phyloP scores from a whole-genome alignment of 345 rosid genomes.

The Heritiera fomes region DNA sequence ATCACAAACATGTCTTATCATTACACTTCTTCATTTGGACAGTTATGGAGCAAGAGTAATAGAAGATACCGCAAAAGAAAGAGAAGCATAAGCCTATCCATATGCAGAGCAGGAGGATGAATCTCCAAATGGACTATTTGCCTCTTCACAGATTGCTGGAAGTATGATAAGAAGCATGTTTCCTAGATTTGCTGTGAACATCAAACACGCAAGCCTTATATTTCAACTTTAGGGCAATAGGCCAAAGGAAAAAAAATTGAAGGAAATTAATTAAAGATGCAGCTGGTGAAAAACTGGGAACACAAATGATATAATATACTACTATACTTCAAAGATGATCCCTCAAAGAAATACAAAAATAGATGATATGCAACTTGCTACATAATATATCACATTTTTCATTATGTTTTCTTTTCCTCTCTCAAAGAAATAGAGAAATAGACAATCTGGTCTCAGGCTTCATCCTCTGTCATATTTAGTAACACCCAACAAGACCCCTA shows the following conservation, averaged over 20 bases:
- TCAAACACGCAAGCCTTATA: not conserved
- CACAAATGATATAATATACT: not conserved
- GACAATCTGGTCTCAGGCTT: not conserved
- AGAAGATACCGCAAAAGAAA: constrained; percentile 65
- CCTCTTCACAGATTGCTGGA: constrained; percentile 71
- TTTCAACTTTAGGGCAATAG: not conserved
- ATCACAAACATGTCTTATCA: too few species aligned
- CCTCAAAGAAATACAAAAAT: too few species aligned
- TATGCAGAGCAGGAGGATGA: constrained; percentile 46
- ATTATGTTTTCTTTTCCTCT: not conserved
- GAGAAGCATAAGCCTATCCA: constrained; percentile 59
- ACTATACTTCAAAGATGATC: not conserved
- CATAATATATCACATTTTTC: not conserved
- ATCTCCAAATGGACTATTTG: constrained; percentile 65
- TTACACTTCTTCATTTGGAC: constrained; percentile 2
- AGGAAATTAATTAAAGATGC: not conserved
- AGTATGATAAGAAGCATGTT: constrained; percentile 64
- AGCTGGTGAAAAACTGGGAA: not conserved
- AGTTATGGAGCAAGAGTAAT: not conserved
- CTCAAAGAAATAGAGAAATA: not conserved
- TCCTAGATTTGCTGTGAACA: constrained; percentile 59
- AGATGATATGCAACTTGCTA: not conserved
- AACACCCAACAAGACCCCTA: not conserved
- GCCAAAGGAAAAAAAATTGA: not conserved
- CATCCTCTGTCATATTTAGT: not conserved